Conservation (phyloP, 2,329 filamentous ascomycete genomes). For the Aureobasidium zeae region DNA sequence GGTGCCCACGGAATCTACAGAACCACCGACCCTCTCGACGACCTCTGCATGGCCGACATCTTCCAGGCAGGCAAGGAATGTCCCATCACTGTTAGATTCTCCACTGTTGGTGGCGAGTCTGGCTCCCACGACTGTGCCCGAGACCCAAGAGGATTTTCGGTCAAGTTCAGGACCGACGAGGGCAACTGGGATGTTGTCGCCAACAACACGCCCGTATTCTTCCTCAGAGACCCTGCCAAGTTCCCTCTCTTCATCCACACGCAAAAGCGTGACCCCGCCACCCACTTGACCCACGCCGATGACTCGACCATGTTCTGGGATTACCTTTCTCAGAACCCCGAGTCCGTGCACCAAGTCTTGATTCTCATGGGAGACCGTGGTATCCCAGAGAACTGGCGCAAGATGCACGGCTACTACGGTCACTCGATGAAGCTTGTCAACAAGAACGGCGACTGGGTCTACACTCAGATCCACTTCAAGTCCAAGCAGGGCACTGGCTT, state of each 20-base stretch:
- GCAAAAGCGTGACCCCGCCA: conserved; percentile 64
- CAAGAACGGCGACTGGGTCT: conserved; percentile 45
- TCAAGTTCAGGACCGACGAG: conserved; percentile 65
- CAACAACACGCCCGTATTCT: conserved; percentile 69
- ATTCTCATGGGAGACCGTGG: conserved; percentile 47
- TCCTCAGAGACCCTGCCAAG: conserved; percentile 63
- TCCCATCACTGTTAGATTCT: conserved; percentile 59
- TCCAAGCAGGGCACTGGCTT: conserved; percentile 43
- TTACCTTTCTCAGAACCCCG: conserved; percentile 45
- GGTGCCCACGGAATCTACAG: conserved; percentile 42
- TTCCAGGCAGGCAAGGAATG: conserved; percentile 59
- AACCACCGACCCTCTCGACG: conserved; percentile 38
- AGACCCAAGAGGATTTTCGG: conserved; percentile 62
- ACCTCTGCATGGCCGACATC: conserved; percentile 38
- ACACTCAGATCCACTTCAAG: conserved; percentile 46
- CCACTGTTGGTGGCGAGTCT: conserved; percentile 65
- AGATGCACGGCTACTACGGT: conserved; percentile 47
- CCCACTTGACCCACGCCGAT: conserved; percentile 57
- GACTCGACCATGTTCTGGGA: conserved; percentile 61
- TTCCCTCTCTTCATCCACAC: conserved; percentile 67
- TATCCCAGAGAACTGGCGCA: conserved; percentile 46
- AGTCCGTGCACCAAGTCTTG: conserved; percentile 46
- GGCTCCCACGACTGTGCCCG: conserved; percentile 63
- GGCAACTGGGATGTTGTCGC: conserved; percentile 66
- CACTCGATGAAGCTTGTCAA: conserved; percentile 47